These are phyloP conservation scores for Myriangium duriaei DNA, from an alignment of 2,329 filamentous ascomycete species.

Conservation along the genomic window DNA sequence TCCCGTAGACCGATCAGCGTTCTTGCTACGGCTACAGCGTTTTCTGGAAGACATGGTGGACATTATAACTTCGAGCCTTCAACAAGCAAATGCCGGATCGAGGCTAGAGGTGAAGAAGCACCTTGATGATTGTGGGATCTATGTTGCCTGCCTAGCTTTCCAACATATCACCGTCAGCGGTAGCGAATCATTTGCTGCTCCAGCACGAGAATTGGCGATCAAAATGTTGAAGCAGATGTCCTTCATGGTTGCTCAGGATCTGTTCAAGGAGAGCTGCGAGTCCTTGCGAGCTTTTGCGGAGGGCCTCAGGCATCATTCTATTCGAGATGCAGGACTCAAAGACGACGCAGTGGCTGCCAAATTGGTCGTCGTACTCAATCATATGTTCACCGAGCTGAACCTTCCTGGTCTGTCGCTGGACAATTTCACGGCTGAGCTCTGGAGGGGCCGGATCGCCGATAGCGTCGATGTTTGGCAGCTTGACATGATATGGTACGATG, in stretches of 20 bases:
- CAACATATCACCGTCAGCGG: background rate
- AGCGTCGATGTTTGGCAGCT: constrained; percentile 13
- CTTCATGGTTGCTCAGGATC: background rate
- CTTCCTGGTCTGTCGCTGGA: constrained; percentile 2
- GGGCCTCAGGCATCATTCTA: constrained; percentile 27
- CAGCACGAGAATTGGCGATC: background rate
- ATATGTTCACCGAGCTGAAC: constrained; percentile 23
- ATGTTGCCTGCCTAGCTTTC: constrained; percentile 1
- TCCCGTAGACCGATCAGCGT: constrained; percentile 39
- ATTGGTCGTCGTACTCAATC: constrained; percentile 34
- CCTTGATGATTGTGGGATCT: constrained; percentile 8
- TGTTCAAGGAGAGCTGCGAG: constrained; percentile 10
- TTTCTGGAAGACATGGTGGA: constrained; percentile 27
- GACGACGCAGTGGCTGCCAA: constrained; percentile 32
- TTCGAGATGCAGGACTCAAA: constrained; percentile 37
- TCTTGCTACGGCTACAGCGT: constrained; percentile 30
- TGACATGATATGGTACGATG: constrained; percentile 28
- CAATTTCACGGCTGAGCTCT: constrained; percentile 1
- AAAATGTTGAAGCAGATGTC: background rate
- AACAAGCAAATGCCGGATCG: background rate
- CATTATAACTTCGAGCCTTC: constrained; percentile 5
- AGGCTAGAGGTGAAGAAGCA: background rate
- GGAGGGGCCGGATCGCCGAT: constrained; percentile 1
- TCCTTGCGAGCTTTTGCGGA: constrained; percentile 34
- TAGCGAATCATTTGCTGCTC: background rate